Percentiles rank a stretch among this genome's conserved stretches.
Conservation (phyloP, 495 filamentous ascomycete genomes). For the Cercophora newfieldiana region DNA sequence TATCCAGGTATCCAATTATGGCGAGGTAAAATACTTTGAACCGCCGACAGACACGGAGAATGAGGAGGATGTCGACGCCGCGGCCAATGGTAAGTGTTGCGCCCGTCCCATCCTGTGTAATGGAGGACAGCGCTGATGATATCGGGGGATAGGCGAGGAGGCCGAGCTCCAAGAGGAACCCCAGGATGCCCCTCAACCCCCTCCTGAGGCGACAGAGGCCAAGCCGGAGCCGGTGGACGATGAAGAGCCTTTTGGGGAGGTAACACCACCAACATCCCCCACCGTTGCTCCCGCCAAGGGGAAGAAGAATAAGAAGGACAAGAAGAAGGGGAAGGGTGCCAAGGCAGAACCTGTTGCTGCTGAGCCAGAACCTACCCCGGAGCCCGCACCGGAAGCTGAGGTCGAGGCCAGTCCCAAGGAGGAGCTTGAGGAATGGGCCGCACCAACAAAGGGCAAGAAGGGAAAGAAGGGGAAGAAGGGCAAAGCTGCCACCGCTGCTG, state of each 20-base stretch:
- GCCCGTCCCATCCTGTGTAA: neutral
- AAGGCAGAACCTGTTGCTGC: constrained; percentile 16
- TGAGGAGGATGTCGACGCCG: constrained; percentile 25
- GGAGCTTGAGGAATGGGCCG: constrained; percentile 8
- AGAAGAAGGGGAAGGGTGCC: constrained; percentile 18
- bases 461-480: neutral
- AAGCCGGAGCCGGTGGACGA: constrained; percentile 21
- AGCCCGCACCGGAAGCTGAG: neutral
- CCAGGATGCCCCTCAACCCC: neutral
- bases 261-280: constrained; percentile 11
- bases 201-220: constrained; percentile 15
- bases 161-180: constrained; percentile 11
- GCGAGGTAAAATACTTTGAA: constrained; percentile 39
- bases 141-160: neutral
- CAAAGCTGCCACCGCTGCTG: neutral
- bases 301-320: constrained; percentile 22
- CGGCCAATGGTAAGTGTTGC: constrained; percentile 16
- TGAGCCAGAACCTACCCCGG: constrained; percentile 1
- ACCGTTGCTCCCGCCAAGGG: neutral
- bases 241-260: constrained; percentile 21
- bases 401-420: neutral
- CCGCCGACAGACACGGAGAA: constrained; percentile 33
- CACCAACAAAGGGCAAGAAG: neutral
- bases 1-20: constrained; percentile 42
- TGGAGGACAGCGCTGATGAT: constrained; percentile 1